Evolutionary conservation across 768 basidiomycete species (phyloP).

Genomic region (Suillus sp.): DNA sequence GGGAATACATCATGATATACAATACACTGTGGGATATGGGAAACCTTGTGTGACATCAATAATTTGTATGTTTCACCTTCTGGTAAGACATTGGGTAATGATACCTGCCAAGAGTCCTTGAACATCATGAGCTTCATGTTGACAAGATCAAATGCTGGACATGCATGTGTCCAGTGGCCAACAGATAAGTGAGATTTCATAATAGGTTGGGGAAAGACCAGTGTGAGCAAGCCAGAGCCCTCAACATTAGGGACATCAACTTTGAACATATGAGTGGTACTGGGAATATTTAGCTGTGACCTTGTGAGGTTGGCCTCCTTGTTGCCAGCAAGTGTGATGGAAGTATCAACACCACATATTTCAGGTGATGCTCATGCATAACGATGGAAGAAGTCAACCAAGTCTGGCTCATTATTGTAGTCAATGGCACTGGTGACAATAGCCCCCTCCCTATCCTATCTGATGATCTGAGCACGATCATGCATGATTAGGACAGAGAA

Average conservation of each 20-base stretch:
- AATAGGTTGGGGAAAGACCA: not conserved
- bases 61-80: conserved; percentile 25
- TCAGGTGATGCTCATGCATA: conserved; percentile 19
- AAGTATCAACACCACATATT: conserved; percentile 28
- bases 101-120: conserved; percentile 7
- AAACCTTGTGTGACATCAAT: conserved; percentile 22
- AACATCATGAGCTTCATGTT: not conserved
- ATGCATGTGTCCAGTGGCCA: not conserved
- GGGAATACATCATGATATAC: not conserved
- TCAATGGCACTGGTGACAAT: conserved; percentile 24
- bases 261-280: not conserved
- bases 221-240: not conserved
- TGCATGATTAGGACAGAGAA: conserved; percentile 20
- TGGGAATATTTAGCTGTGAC: not conserved
- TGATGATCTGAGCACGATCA: conserved; percentile 14
- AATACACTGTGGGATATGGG: conserved; percentile 24
- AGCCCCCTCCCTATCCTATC: conserved; percentile 20
- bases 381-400: conserved; percentile 27
- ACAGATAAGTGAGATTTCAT: not conserved
- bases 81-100: conserved; percentile 12
- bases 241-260: not conserved
- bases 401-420: conserved; percentile 19
- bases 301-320: conserved; percentile 7
- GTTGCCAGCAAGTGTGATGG: conserved; percentile 15
- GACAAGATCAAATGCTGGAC: not conserved